Percentiles rank a stretch among this genome's conserved stretches.
phyloP scores from a whole-genome alignment of 371 early-diverging fungal species.

The Dichotomocladium elegans region DNA sequence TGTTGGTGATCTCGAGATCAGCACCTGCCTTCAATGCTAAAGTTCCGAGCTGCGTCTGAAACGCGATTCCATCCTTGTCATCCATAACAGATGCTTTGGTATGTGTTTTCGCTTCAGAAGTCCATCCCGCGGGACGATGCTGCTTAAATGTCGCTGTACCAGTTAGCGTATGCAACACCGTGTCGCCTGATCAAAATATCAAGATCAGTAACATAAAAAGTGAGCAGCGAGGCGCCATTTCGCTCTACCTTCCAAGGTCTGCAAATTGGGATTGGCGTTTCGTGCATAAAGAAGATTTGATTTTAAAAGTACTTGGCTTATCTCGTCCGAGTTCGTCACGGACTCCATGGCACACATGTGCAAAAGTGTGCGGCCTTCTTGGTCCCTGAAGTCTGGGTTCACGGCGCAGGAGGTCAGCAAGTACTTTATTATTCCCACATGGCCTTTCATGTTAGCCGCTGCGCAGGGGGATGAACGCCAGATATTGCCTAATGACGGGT shows the following conservation, averaged over 20 bases:
- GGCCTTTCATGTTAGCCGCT: constrained; percentile 59
- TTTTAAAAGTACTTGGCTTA: constrained; percentile 26
- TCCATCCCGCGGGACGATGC: constrained; percentile 14
- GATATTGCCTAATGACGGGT: constrained; percentile 40
- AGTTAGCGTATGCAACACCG: constrained; percentile 44
- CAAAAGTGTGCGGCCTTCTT: constrained; percentile 46
- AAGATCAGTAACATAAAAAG: background rate
- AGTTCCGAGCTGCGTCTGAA: constrained; percentile 20
- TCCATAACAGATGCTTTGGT: constrained; percentile 14
- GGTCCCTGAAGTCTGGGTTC: constrained; percentile 47
- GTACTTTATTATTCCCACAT: constrained; percentile 41
- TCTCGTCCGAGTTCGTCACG: constrained; percentile 24
- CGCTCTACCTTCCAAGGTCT: constrained; percentile 34
- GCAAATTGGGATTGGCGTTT: constrained; percentile 40
- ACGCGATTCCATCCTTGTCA: constrained; percentile 28
- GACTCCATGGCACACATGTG: constrained; percentile 32
- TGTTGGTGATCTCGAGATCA: constrained; percentile 23
- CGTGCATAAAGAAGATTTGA: constrained; percentile 29
- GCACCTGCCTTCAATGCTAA: constrained; percentile 26
- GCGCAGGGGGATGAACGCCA: constrained; percentile 59
- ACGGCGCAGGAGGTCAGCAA: constrained; percentile 36
- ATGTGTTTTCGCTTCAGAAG: background rate
- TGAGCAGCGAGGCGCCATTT: background rate
- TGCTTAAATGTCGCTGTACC: constrained; percentile 8
- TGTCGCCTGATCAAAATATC: constrained; percentile 20